Evolutionary conservation across 352 stramenopile species (phyloP).

Genomic region (Globisporangium nunn): DNA sequence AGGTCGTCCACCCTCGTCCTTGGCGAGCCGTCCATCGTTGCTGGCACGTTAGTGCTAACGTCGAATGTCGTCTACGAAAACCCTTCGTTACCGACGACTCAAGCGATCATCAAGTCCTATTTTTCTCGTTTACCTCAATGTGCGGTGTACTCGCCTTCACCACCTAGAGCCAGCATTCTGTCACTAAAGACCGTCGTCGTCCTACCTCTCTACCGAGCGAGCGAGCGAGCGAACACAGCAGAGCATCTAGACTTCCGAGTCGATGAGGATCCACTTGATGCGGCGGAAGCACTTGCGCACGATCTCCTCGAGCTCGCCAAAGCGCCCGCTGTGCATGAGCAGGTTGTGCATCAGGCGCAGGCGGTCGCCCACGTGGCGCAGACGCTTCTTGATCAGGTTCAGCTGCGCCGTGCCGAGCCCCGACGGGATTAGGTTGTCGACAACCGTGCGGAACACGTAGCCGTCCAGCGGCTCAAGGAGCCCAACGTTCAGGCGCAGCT

Average conservation of each 20-base stretch:
- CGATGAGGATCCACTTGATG: conserved; percentile 90
- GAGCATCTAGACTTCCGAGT: conserved; percentile 73
- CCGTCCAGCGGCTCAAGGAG: conserved; percentile 75
- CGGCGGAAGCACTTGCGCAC: conserved; percentile 88
- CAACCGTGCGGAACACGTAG: conserved; percentile 83
- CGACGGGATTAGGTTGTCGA: conserved; percentile 80
- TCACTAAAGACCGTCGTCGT: neutral
- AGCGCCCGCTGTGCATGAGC: conserved; percentile 85
- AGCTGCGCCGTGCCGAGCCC: conserved; percentile 77
- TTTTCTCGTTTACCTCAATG: no score
- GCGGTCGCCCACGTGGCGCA: conserved; percentile 80
- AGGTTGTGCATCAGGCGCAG: conserved; percentile 87
- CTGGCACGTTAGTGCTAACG: neutral
- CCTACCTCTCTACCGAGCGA: neutral
- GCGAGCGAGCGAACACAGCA: no score
- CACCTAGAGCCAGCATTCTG: no score
- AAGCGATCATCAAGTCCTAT: neutral
- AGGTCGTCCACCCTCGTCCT: conserved; percentile 5
- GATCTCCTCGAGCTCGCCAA: conserved; percentile 79
- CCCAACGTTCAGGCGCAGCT: conserved; percentile 59
- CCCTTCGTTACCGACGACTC: neutral
- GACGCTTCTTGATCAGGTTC: conserved; percentile 85
- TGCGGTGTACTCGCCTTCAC: no score
- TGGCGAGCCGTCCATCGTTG: conserved; percentile 1
- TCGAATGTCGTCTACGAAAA: neutral